Evolutionary conservation across 2,329 filamentous ascomycete species (phyloP).

Genomic region (Aspergillus floridensis): DNA sequence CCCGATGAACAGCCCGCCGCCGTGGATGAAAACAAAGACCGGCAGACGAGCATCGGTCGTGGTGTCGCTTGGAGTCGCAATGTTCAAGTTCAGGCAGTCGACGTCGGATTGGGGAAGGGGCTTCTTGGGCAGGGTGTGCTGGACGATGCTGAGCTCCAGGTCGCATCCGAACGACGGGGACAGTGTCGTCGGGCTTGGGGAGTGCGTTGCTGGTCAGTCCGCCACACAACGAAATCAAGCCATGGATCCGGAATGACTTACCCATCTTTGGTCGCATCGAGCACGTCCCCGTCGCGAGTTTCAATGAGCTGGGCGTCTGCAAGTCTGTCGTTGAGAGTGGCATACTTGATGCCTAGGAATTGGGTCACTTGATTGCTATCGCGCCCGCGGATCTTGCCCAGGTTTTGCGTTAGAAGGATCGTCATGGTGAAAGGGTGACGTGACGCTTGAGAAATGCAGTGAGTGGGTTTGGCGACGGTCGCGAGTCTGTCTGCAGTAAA

Average conservation of each 20-base stretch:
- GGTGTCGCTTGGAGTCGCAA: slow-evolving; percentile 43
- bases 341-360: slow-evolving; percentile 41
- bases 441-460: neutral
- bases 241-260: slow-evolving; percentile 14
- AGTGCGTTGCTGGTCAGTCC: neutral
- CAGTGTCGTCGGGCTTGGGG: slow-evolving; percentile 37
- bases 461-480: neutral
- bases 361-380: slow-evolving; percentile 28
- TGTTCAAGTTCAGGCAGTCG: slow-evolving; percentile 54
- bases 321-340: slow-evolving; percentile 32
- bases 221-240: neutral
- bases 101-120: slow-evolving; percentile 44
- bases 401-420: slow-evolving; percentile 9
- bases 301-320: slow-evolving; percentile 34
- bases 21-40: slow-evolving; percentile 55
- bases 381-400: slow-evolving; percentile 31
- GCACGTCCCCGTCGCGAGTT: slow-evolving; percentile 20
- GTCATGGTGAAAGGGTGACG: neutral
- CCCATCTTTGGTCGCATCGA: slow-evolving; percentile 40
- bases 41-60: slow-evolving; percentile 40
- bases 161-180: slow-evolving; percentile 44
- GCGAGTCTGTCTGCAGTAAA: neutral
- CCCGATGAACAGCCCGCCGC: slow-evolving; percentile 51
- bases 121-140: slow-evolving; percentile 46
- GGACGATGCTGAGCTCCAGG: slow-evolving; percentile 49